Evolutionary conservation across 805 yeast genomes (phyloP).

Genomic region (Saccharomycopsis malanga): DNA sequence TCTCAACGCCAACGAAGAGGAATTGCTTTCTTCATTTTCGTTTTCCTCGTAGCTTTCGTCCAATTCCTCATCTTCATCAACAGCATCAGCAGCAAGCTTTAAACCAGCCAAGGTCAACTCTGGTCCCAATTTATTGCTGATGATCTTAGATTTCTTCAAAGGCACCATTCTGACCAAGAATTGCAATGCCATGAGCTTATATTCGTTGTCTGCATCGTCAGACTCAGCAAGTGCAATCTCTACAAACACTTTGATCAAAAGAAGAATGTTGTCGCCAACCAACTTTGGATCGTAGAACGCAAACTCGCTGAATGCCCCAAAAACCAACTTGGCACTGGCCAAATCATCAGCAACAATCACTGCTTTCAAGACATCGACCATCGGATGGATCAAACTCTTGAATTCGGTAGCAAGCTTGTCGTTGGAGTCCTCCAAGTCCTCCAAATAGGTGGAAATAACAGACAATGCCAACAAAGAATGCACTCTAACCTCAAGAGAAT

Average conservation of each 20-base stretch:
- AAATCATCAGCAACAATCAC: slow-evolving; percentile 65
- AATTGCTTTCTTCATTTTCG: slow-evolving; percentile 86
- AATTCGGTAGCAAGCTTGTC: slow-evolving; percentile 47
- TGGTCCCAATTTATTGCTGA: slow-evolving; percentile 78
- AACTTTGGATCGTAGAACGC: slow-evolving; percentile 69
- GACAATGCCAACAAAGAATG: slow-evolving; percentile 76
- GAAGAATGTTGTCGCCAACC: slow-evolving; percentile 66
- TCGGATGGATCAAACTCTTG: slow-evolving; percentile 62
- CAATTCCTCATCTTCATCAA: slow-evolving; percentile 67
- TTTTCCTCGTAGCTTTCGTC: slow-evolving; percentile 81
- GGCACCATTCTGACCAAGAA: slow-evolving; percentile 74
- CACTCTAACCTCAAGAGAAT: slow-evolving; percentile 68
- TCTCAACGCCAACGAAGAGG: slow-evolving; percentile 71
- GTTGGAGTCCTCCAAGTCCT: slow-evolving; percentile 46
- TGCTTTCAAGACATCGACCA: slow-evolving; percentile 75
- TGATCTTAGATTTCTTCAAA: slow-evolving; percentile 73
- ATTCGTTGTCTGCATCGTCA: slow-evolving; percentile 61
- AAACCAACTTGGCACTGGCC: slow-evolving; percentile 64
- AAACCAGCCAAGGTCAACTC: slow-evolving; percentile 67
- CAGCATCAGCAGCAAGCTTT: slow-evolving; percentile 74
- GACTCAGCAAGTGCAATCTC: slow-evolving; percentile 67
- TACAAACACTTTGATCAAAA: slow-evolving; percentile 63
- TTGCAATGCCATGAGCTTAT: slow-evolving; percentile 75
- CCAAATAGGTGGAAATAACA: slow-evolving; percentile 56
- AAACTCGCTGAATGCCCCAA: slow-evolving; percentile 79